Percentiles rank a stretch among this genome's conserved stretches.
Conservation (phyloP, 2,329 filamentous ascomycete genomes). For the Fusarium sulawesiense region DNA sequence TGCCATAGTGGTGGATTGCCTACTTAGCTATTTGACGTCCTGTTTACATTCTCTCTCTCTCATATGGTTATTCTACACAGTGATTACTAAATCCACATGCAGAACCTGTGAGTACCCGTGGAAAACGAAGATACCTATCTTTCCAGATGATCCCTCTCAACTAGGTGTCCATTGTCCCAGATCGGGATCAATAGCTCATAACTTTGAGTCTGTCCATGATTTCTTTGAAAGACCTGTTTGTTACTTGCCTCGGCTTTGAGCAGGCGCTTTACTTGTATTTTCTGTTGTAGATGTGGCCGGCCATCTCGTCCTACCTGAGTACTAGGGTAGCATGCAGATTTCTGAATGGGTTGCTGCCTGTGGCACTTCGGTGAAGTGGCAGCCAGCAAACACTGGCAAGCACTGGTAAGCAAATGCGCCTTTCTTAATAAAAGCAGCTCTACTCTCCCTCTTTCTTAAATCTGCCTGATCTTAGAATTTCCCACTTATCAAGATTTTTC, state of each 20-base stretch:
- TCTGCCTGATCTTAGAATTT: background rate
- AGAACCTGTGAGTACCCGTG: background rate
- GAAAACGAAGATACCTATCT: background rate
- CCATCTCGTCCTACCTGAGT: background rate
- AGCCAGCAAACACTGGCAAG: background rate
- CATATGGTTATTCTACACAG: background rate
- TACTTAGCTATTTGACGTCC: conserved; percentile 20
- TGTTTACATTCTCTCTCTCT: conserved; percentile 11
- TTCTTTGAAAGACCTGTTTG: background rate
- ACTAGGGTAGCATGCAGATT: background rate
- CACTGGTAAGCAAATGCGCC: background rate
- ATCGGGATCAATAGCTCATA: background rate
- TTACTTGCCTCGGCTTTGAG: background rate
- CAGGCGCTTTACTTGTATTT: background rate
- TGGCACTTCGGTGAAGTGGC: background rate
- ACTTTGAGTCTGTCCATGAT: too few relatives aligned
- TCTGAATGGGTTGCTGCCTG: background rate
- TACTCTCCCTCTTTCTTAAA: background rate
- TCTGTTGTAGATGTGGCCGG: background rate
- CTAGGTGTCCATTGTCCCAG: background rate
- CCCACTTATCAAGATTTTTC: background rate
- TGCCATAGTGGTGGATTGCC: background rate
- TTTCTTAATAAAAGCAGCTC: background rate
- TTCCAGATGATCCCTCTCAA: background rate
- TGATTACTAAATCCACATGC: background rate